Evolutionary conservation across 2,329 filamentous ascomycete genomes (phyloP).

Genomic region (Daldinia sp.): DNA sequence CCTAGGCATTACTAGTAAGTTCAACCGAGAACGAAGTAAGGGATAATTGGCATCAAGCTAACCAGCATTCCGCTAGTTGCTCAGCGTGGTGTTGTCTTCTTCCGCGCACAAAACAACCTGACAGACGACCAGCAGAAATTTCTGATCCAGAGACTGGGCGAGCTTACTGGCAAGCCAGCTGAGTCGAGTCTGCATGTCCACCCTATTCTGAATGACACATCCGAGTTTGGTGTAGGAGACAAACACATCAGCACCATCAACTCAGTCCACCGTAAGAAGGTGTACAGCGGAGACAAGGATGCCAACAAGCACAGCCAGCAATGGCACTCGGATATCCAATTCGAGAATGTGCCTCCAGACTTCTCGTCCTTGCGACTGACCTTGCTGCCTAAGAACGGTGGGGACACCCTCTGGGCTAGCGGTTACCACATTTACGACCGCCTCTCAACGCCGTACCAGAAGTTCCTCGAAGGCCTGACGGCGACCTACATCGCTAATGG

Average conservation of each 20-base stretch:
- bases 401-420: not conserved
- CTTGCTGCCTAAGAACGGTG: constrained; percentile 5
- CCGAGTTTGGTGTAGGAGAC: constrained; percentile 65
- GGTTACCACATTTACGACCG: constrained; percentile 1
- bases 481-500: not conserved
- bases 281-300: constrained; percentile 5
- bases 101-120: constrained; percentile 69
- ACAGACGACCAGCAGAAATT: constrained; percentile 71
- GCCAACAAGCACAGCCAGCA: constrained; percentile 5
- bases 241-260: constrained; percentile 71
- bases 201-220: constrained; percentile 66
- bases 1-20: constrained; percentile 69
- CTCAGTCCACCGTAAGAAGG: constrained; percentile 60
- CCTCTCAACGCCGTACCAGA: not conserved
- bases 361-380: constrained; percentile 14
- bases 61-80: constrained; percentile 60
- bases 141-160: constrained; percentile 69
- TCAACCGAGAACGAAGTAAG: not conserved
- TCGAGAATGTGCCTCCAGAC: constrained; percentile 9
- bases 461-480: not conserved
- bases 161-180: constrained; percentile 68
- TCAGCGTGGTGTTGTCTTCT: constrained; percentile 73
- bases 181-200: constrained; percentile 71
- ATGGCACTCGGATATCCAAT: constrained; percentile 11
- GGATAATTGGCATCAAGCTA: not conserved